Conservation (phyloP, 371 early-diverging fungal genomes). For the Choanephora cucurbitarum region DNA sequence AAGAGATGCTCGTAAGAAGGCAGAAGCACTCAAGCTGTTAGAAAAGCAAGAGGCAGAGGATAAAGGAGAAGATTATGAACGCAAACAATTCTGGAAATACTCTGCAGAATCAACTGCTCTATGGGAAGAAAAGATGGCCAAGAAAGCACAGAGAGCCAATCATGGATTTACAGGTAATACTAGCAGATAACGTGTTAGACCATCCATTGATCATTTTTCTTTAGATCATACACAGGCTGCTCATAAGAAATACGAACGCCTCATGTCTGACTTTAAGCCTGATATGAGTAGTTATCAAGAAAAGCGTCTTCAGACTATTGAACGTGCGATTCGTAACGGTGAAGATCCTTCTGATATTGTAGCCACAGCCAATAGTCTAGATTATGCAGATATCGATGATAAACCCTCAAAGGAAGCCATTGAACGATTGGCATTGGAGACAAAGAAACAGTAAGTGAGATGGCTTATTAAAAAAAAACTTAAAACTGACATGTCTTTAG, state of each 20-base stretch:
- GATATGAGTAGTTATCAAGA: constrained; percentile 76
- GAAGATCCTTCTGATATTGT: constrained; percentile 57
- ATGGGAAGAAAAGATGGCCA: constrained; percentile 82
- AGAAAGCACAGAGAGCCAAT: constrained; percentile 66
- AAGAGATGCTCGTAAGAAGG: constrained; percentile 66
- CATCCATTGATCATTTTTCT: not conserved
- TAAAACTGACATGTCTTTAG: too few relatives aligned
- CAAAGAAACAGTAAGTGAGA: constrained; percentile 81
- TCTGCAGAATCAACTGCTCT: constrained; percentile 85
- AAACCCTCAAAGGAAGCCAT: constrained; percentile 70
- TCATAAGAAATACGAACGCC: constrained; percentile 82
- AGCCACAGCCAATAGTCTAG: constrained; percentile 69
- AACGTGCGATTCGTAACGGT: constrained; percentile 40
- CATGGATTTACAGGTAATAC: constrained; percentile 79
- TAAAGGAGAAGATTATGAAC: constrained; percentile 80
- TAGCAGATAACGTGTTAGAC: not conserved
- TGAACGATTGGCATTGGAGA: constrained; percentile 71
- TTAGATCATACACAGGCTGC: constrained; percentile 84
- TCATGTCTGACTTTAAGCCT: constrained; percentile 81
- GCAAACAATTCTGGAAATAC: constrained; percentile 80
- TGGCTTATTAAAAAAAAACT: too few relatives aligned
- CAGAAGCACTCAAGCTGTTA: constrained; percentile 73
- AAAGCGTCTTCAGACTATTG: constrained; percentile 56
- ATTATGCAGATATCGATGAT: constrained; percentile 63
- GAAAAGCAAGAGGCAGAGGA: constrained; percentile 67